phyloP scores from a whole-genome alignment of 2,329 filamentous ascomycete species.

The Venturia carpophila region DNA sequence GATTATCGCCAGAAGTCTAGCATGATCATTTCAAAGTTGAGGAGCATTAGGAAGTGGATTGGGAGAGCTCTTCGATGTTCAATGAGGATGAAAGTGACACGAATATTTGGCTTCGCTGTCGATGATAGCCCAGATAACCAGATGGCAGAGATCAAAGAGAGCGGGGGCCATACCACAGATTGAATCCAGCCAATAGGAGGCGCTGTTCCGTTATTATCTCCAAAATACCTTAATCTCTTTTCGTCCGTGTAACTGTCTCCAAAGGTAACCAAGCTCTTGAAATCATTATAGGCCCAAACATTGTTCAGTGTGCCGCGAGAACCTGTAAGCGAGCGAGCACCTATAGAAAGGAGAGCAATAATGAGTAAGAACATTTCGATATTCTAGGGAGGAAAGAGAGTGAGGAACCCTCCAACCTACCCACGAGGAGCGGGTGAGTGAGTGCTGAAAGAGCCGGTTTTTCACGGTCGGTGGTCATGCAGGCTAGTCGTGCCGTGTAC shows the following conservation, averaged over 20 bases:
- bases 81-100: not conserved
- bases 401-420: not conserved
- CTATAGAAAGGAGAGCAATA: not conserved
- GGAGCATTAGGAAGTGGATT: no score
- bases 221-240: slow-evolving; percentile 57
- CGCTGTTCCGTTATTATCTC: slow-evolving; percentile 46
- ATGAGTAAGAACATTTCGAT: not conserved
- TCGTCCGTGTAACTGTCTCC: slow-evolving; percentile 74
- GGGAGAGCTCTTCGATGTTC: no score
- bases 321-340: not conserved
- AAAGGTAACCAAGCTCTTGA: slow-evolving; percentile 60
- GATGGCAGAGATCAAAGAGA: not conserved
- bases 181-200: slow-evolving; percentile 55
- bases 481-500: not conserved
- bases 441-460: not conserved
- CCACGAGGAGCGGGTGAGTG: not conserved
- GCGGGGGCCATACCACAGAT: slow-evolving; percentile 34
- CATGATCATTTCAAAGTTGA: no score
- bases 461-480: not conserved
- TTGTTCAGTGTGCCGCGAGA: not conserved
- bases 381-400: not conserved
- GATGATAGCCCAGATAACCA: no score
- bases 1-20: not conserved
- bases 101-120: no score
- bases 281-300: slow-evolving; percentile 25